Percentiles rank a stretch among this genome's conserved stretches.
phyloP scores from a whole-genome alignment of 805 yeast genomes.

The Scheffersomyces coipomensis region DNA sequence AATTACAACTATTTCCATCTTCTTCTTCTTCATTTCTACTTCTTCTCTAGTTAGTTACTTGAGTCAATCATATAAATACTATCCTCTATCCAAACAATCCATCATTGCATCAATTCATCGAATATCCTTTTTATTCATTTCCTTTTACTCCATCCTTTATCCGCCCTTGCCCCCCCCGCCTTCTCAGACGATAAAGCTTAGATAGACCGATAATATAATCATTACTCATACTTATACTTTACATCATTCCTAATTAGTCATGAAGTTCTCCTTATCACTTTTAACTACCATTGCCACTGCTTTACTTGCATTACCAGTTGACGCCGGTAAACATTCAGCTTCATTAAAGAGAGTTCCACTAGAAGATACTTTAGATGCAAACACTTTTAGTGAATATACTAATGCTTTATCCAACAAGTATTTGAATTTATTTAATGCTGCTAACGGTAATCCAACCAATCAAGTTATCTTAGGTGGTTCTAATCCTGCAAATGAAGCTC shows the following conservation, averaged over 20 bases:
- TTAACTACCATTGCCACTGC: slow-evolving; percentile 44
- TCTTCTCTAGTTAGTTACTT: no score
- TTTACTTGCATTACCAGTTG: slow-evolving; percentile 35
- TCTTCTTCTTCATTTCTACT: no score
- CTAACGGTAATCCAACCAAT: slow-evolving; percentile 21
- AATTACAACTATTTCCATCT: no score
- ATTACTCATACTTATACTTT: background rate
- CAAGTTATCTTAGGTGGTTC: slow-evolving; percentile 9
- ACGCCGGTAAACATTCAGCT: slow-evolving; percentile 54
- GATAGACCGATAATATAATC: no score
- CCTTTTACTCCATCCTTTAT: no score
- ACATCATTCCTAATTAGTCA: slow-evolving; percentile 6
- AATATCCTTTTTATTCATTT: no score
- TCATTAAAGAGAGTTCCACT: slow-evolving; percentile 59
- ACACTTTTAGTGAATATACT: slow-evolving; percentile 52
- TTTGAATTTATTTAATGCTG: slow-evolving; percentile 45
- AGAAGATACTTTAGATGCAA: slow-evolving; percentile 54
- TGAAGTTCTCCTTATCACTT: slow-evolving; percentile 35
- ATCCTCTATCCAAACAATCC: no score
- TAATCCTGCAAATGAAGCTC: slow-evolving; percentile 16
- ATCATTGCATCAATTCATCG: no score
- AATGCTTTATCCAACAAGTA: slow-evolving; percentile 62
- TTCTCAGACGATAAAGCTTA: no score
- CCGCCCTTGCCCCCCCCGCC: no score
- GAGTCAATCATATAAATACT: no score